Evolutionary conservation across 257 asterid genomes (phyloP), one percentile per base, ranked within the genome.

Genomic region (Anisodus acutangulus): DNA sequence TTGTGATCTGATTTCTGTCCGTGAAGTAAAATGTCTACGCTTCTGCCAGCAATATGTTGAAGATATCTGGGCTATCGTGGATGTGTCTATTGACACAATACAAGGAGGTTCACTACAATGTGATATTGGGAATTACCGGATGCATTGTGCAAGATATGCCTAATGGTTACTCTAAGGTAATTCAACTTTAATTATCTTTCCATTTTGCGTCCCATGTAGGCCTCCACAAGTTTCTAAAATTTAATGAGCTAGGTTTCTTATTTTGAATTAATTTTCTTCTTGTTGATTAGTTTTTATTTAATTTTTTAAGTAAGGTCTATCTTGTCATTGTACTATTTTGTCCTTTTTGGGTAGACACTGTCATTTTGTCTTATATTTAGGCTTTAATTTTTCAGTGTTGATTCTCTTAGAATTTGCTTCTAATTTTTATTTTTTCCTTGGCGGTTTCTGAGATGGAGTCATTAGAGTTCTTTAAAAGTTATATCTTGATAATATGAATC

Each of bases 11-110:
- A 93, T 93, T 58, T 93, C 94, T 13, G 83, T 87, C 35, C 93
- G 91, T 26, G 87, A 87, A 86, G 79, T 87, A 76, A 91, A 92
- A 86, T 94, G 92, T 90, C 84, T 95, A 55, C 95, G 97, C 39
- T 94, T 92, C 86, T 92, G 95, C 88, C 92, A 93, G 90, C 95
- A 94, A 86, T 94, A 90, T 6, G 87, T 87, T 26, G 95, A 90
- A 39, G 95, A 89, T 80, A 81, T 76, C 43, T 94, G 99, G 99
- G 95, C 91, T 15, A 94, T 95, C 19, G 99, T 95, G 81, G 97
- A 95, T 63, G 89, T 94, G 57, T 94, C 99, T 26, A 89, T 91
- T n/a, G 95, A 94, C 41, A 1, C 85, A 66, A 63, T 88, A 6
- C 84, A 86, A 82, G 93, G 88, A 64, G 90, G 88, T 54, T 15